Base-by-base conservation (phyloP, 2,329 filamentous ascomycete genomes). In the Dactylellina cionopaga region DNA sequence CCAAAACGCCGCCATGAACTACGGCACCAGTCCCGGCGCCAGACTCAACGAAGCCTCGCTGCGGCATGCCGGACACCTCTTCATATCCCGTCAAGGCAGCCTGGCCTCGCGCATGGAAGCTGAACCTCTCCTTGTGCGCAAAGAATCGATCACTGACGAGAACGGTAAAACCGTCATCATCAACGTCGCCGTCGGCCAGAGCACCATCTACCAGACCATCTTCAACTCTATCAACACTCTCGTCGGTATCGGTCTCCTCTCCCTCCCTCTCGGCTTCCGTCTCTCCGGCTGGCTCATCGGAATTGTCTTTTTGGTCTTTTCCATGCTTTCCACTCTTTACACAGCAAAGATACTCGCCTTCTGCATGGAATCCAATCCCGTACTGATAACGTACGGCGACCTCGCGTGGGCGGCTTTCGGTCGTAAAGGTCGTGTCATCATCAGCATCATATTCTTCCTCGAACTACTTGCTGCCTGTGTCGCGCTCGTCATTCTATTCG, bases 151-250 rank as follows among this genome's bases (percentile, higher is more conserved):
- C 15, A 75, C 74, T 22, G 91, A 96, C 79, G 91, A 95, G 77
- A 92, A 95, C 75, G 92, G 95, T 41, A 92, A 90, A 78, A 58
- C 35, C 1, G 27, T 68, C 24, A 86, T 94, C 49, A 87, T 96
- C 63, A 86, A 94, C 76, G 86, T 94, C 1, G 89, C 96, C 1
- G 90, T 96, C 74, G 94, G 94, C 37, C 92, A 96, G 82, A 96
- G 92, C n/a, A 99, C 94, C 0, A 84, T 98, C 13, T 92, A 92
- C 0, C 94, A 98, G 82, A 98, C 94, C 5, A 86, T 97, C 74
- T 96, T 98, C 84, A 99, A 99, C 81, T 96, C 92, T 2, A 94
- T 94, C 79, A 96, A 96, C 76, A 76, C 77, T 5, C 74, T 78
- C 17, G 76, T 78, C 39, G 76, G 76, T 2, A 89, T 99, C 27